Conservation (phyloP, 805 yeast species). For the Jamesozyma spencerorum region DNA sequence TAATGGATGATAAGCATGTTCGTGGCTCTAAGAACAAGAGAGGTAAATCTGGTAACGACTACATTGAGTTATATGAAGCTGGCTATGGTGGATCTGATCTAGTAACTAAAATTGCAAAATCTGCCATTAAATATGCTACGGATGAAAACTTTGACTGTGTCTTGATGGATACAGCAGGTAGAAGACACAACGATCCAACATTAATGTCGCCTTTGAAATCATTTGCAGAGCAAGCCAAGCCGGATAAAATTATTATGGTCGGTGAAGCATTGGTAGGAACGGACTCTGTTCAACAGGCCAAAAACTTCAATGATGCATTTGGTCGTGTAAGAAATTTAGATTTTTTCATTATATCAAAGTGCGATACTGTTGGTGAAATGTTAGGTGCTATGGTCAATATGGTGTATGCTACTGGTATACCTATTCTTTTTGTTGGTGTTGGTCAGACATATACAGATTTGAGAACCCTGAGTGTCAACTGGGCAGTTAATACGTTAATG, state of each 20-base stretch:
- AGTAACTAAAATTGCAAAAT: constrained; percentile 86
- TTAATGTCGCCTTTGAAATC: constrained; percentile 93
- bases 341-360: constrained; percentile 86
- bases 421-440: constrained; percentile 89
- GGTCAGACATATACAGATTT: constrained; percentile 96
- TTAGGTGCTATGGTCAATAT: constrained; percentile 94
- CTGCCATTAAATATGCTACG: constrained; percentile 74
- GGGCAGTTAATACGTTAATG: constrained; percentile 85
- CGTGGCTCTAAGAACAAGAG: constrained; percentile 30
- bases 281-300: constrained; percentile 92
- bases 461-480: constrained; percentile 78
- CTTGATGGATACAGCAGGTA: constrained; percentile 92
- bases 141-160: constrained; percentile 71
- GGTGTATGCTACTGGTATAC: constrained; percentile 94
- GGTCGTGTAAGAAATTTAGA: constrained; percentile 75
- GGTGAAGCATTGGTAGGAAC: constrained; percentile 98
- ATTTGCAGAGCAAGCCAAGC: constrained; percentile 90
- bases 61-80: constrained; percentile 73
- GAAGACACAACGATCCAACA: constrained; percentile 90
- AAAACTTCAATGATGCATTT: constrained; percentile 85
- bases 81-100: constrained; percentile 96
- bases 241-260: constrained; percentile 95
- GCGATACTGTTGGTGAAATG: constrained; percentile 95
- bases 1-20: constrained; percentile 42
- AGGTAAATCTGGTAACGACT: constrained; percentile 33